Base-by-base conservation (phyloP, 1,284 basidiomycete genomes). In the Sanguinoderma infundibulare region DNA sequence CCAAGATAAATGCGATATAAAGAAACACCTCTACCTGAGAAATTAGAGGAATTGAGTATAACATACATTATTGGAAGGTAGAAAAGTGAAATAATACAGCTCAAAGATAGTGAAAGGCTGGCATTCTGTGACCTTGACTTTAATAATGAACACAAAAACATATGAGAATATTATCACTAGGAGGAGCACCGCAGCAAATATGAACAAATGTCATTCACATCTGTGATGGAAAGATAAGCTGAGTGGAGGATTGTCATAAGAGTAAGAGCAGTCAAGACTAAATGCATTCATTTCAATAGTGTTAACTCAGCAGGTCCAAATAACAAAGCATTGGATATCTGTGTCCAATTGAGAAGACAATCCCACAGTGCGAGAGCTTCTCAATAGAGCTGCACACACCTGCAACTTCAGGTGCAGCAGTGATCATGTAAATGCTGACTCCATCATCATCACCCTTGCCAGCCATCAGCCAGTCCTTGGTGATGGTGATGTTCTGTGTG, bases 331-430 rank as follows among this genome's bases (percentile, higher is more conserved):
- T n/a, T n/a, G n/a, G n/a, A n/a, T n/a, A 91, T 91, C 89, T 94
- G 77, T 97, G 95, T 0, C 95, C 95, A 56, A 96, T 92, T 10
- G 89, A 91, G 71, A 94, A 89, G 3, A 87, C 83, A 20, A 95
- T 83, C 0, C 93, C 94, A 59, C 88, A 80, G 64, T 83, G 79
- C 26, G 77, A 79, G 47, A 94, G 79, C 59, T 85, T 81, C 17
- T 78, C 76, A 8, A 96, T 83, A 10, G 87, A 83, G 9, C 82
- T 78, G 82, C 93, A 85, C 6, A 96, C 90, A 6, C 95, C 95
- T 32, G 86, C 82, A 40, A 96, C 83, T 73, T 97, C 95, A 0
- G 95, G 95, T 0, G 95, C 95, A 26, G 89, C 87, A 2, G 95
- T 97, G 68, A 97, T 87, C 50, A 96, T 85, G 66, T 94, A 88